Evolutionary conservation across 768 basidiomycete genomes (phyloP), one percentile per base, ranked within the genome.

Genomic region (Sporobolomyces phaffii): DNA sequence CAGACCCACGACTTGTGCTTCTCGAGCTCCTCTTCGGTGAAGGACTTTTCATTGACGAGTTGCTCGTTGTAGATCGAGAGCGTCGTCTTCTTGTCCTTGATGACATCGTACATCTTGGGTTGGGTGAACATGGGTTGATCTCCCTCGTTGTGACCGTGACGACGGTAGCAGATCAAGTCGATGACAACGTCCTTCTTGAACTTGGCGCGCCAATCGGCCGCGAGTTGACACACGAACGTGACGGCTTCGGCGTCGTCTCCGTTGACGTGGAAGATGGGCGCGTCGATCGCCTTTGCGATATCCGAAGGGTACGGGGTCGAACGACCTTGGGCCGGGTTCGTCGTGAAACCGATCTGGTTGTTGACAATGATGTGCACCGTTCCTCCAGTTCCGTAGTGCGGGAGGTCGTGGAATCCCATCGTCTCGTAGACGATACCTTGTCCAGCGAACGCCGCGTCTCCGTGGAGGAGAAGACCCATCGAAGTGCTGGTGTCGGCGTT

Each of bases 1-100:
- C 91, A 96, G 5, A 99, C 96, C 96, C 96, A 99, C 74, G 88
- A 89, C 83, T 91, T 91, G 82, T 98, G 96, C 76, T 97, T 93
- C 77, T 94, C 92, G 58, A 97, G 90, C 75, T 98, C 93, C 79
- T 88, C 86, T 78, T 91, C 88, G 36, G 91, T 93, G 78, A 99
- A 99, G 1, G 93, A 91, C 31, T 88, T 87, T 62, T 96, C 90
- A 58, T 86, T 86, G 74, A 90, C 84, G 54, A 99, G 81, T 81
- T 89, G 88, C 76, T 93, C 90, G 69, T 89, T 85, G 81, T 99
- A 99, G 77, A 62, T 50, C 10, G 90, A 88, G 59, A 98, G 83
- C 7, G 92, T 85, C 1, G 93, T 92, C 3, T 89, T 89, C 79
- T 98, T 91, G 74, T 90, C 88, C 80, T 86, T 86, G 77, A 99